Evolutionary conservation across 257 asterid genomes (phyloP).

Genomic region (Capsicum chinense): DNA sequence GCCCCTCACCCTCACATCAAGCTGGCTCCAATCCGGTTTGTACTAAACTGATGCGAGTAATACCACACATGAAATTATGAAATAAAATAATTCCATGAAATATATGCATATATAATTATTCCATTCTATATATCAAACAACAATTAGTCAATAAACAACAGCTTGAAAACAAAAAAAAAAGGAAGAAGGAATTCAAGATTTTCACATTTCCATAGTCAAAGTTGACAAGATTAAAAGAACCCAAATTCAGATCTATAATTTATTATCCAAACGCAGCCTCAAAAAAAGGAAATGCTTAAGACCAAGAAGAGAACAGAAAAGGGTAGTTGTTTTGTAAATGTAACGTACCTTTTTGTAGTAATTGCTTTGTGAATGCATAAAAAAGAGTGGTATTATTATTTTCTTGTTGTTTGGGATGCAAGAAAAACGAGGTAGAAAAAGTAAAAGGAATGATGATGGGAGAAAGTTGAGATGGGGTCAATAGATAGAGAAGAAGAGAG

Average conservation of each 20-base stretch:
- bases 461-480: conserved; percentile 33
- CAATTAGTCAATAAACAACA: not conserved
- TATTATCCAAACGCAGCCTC: not conserved
- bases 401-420: not conserved
- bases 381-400: not conserved
- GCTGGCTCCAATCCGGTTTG: accelerated
- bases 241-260: conserved; percentile 26
- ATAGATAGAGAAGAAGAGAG: not conserved
- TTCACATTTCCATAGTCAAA: not conserved
- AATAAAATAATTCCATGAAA: not conserved
- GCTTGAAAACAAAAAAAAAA: not conserved
- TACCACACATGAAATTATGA: too few species aligned
- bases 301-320: not conserved
- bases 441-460: not conserved
- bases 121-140: too few species aligned
- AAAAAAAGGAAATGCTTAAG: not conserved
- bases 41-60: too few species aligned
- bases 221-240: not conserved
- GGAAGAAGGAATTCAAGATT: not conserved
- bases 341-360: not conserved
- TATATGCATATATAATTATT: too few species aligned
- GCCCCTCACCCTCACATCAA: accelerated
- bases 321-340: not conserved
- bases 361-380: not conserved
- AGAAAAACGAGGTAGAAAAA: not conserved